Percentiles rank a stretch among this genome's conserved stretches.
Evolutionary conservation across 208 protist genomes (phyloP).

Genomic region (Phytomonas sp.): DNA sequence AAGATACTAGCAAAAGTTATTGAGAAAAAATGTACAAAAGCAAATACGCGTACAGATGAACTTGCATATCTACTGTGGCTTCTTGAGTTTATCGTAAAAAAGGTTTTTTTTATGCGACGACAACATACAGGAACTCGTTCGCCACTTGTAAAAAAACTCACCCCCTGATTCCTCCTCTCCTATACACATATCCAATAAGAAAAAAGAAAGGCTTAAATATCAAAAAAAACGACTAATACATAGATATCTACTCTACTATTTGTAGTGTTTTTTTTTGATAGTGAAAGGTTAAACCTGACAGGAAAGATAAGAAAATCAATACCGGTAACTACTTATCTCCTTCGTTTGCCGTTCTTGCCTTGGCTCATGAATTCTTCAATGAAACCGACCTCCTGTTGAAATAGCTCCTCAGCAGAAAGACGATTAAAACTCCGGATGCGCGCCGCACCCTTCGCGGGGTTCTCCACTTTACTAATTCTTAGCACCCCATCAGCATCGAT

Average conservation of each 20-base stretch:
- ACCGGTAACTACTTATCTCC: neutral
- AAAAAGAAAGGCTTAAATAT: neutral
- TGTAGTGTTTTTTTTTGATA: neutral
- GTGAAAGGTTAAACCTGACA: neutral
- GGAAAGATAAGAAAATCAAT: neutral
- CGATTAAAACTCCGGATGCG: neutral
- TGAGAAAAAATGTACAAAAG: neutral
- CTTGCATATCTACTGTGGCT: neutral
- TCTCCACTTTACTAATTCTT: neutral
- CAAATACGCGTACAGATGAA: neutral
- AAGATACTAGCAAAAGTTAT: neutral
- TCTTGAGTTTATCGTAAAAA: neutral
- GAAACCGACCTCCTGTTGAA: constrained; percentile 33
- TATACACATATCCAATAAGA: no score
- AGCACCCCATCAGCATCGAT: neutral
- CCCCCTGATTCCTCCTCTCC: neutral
- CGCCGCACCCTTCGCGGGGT: neutral
- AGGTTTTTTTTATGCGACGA: neutral
- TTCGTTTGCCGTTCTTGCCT: neutral
- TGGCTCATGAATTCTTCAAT: constrained; percentile 29
- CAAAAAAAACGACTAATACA: neutral
- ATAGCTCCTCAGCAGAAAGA: constrained; percentile 29
- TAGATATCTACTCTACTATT: neutral
- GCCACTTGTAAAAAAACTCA: neutral
- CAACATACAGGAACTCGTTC: neutral